Percentiles rank a stretch among this genome's conserved stretches.
Evolutionary conservation across 768 basidiomycete species (phyloP).

Genomic region (Lenzites betulinus): DNA sequence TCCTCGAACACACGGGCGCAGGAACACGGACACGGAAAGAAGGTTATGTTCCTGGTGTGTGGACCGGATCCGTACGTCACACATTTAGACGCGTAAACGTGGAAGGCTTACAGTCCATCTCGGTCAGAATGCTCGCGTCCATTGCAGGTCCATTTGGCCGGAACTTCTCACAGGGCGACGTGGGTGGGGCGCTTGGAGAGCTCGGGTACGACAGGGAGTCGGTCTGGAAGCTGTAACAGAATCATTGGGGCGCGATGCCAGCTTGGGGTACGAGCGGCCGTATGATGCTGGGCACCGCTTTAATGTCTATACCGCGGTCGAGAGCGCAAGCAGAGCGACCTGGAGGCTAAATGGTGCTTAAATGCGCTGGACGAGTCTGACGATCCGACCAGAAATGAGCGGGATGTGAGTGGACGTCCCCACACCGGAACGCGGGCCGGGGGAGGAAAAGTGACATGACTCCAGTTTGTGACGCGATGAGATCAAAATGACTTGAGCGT

Average conservation of each 20-base stretch:
- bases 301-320: not conserved
- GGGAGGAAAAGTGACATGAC: constrained; percentile 10
- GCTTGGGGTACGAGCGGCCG: too few species aligned
- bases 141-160: constrained; percentile 78
- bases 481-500: constrained; percentile 20
- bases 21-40: constrained; percentile 36
- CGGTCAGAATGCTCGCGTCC: constrained; percentile 67
- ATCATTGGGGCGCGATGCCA: not conserved
- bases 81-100: constrained; percentile 4
- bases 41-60: constrained; percentile 71
- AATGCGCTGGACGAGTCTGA: not conserved
- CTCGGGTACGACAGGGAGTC: constrained; percentile 63
- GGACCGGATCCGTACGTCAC: constrained; percentile 73
- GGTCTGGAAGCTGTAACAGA: constrained; percentile 73
- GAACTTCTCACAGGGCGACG: constrained; percentile 72
- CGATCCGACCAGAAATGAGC: constrained; percentile 6
- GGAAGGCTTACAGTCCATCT: constrained; percentile 14
- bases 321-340: not conserved
- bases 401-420: constrained; percentile 14
- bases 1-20: constrained; percentile 1
- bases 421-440: constrained; percentile 10
- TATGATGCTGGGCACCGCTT: not conserved
- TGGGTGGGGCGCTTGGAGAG: constrained; percentile 66
- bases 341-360: not conserved
- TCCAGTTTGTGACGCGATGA: constrained; percentile 19